Conservation (phyloP, 805 yeast genomes). For the Wickerhamiella occidentalis region DNA sequence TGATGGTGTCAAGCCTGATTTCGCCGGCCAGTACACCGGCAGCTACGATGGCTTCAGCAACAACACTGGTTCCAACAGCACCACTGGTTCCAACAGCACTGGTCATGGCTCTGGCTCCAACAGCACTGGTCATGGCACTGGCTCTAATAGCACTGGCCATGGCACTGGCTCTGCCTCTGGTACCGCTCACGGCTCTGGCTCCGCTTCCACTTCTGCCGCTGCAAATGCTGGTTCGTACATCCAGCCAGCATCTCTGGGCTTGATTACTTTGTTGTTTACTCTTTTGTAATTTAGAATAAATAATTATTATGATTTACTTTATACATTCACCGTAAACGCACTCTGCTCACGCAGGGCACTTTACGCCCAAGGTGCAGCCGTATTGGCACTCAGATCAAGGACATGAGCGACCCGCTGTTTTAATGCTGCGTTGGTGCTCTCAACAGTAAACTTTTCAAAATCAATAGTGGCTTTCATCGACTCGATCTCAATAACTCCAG, state of each 20-base stretch:
- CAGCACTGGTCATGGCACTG: not conserved
- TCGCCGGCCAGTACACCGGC: slow-evolving; percentile 5
- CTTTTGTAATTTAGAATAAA: not conserved
- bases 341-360: too few species aligned
- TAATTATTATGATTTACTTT: not conserved
- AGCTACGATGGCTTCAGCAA: not conserved
- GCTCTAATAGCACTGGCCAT: not conserved
- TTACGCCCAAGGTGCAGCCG: slow-evolving; percentile 68
- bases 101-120: not conserved
- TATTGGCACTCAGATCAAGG: slow-evolving; percentile 58
- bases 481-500: slow-evolving; percentile 57
- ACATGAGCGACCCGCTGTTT: slow-evolving; percentile 75
- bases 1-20: slow-evolving; percentile 7
- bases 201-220: slow-evolving; percentile 8
- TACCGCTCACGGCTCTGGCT: not conserved
- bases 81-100: not conserved
- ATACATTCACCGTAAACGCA: too few species aligned
- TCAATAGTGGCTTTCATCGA: slow-evolving; percentile 59
- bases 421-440: slow-evolving; percentile 61
- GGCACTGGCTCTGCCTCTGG: too few species aligned
- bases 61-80: not conserved
- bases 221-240: not conserved
- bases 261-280: not conserved
- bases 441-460: slow-evolving; percentile 52
- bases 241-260: not conserved